phyloP scores from a whole-genome alignment of 2,329 filamentous ascomycete species.

The Penicillium sp. region DNA sequence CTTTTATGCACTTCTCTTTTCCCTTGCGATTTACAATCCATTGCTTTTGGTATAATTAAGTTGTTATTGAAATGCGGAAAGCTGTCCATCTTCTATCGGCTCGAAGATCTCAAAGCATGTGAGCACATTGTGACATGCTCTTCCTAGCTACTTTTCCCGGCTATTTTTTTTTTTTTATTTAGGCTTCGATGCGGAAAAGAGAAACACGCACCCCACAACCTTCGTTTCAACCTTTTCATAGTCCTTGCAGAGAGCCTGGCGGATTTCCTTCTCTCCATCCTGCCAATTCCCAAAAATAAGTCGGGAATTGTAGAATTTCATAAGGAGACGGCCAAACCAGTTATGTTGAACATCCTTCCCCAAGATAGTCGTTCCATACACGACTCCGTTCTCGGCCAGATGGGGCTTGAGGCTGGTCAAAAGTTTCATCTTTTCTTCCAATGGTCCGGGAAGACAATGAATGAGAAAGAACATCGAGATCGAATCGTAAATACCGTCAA shows the following conservation, averaged over 20 bases:
- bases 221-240: conserved; percentile 1
- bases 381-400: conserved; percentile 41
- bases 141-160: no score
- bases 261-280: conserved; percentile 2
- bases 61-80: no score
- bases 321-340: not conserved
- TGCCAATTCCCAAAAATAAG: conserved; percentile 2
- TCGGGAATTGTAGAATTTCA: not conserved
- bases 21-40: no score
- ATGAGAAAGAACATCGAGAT: conserved; percentile 52
- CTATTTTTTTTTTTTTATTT: not conserved
- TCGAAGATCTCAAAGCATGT: no score
- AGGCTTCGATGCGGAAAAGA: not conserved
- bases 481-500: conserved; percentile 42
- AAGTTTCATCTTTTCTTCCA: conserved; percentile 33
- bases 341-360: conserved; percentile 27
- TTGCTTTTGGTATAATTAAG: no score
- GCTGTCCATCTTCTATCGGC: no score
- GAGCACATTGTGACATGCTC: no score
- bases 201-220: conserved; percentile 1
- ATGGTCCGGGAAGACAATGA: conserved; percentile 46
- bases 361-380: conserved; percentile 46
- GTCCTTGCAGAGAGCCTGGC: not conserved
- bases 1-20: no score
- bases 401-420: conserved; percentile 38